Evolutionary conservation across 345 rosid genomes (phyloP), one percentile per base, ranked within the genome.

Genomic region (Populus simonii): DNA sequence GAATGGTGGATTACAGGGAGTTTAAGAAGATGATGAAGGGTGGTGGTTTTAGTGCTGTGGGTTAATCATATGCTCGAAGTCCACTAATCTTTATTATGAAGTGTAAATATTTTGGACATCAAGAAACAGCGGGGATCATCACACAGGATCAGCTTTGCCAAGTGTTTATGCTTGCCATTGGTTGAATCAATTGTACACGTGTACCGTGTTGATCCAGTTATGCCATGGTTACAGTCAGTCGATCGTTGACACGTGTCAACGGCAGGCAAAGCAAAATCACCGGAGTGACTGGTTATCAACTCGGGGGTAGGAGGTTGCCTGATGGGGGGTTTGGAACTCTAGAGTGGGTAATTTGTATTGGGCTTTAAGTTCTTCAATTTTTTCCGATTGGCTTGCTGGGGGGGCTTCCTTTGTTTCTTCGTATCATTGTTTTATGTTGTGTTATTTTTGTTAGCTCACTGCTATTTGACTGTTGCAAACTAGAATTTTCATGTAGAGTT

Each of bases 1-100:
- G 98, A n/a, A 89, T 81, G 83, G 97, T 94, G 65, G 29, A 87
- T 83, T 84, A 70, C 39, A 75, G 55, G n/a, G 89, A 87, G 83
- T 87, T 87, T 70, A 72, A 61, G 82, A 78, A 80, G 53, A 87
- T 84, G 89, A 87, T 87, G 89, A 84, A 79, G 53, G 82, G 83
- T 1, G 87, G 81, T 33, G 86, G 84, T 0, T 80, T 83, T 61
- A 68, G 61, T 49, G 78, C 78, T 70, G 22, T 74, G 66, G 49
- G 71, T 70, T 69, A 45, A 47, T 53, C 59, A 53, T 23, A 3
- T 15, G 18, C 45, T 39, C 66, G 4, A 35, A 63, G 33, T 20
- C 6, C 23, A 39, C 36, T 35, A 6, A 17, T n/a, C 43, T 23
- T n/a, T 20, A 3, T 9, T 10, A 8, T 16, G 43, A 8, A 6